phyloP scores from a whole-genome alignment of 352 stramenopile species.

The Phytophthora ramorum region DNA sequence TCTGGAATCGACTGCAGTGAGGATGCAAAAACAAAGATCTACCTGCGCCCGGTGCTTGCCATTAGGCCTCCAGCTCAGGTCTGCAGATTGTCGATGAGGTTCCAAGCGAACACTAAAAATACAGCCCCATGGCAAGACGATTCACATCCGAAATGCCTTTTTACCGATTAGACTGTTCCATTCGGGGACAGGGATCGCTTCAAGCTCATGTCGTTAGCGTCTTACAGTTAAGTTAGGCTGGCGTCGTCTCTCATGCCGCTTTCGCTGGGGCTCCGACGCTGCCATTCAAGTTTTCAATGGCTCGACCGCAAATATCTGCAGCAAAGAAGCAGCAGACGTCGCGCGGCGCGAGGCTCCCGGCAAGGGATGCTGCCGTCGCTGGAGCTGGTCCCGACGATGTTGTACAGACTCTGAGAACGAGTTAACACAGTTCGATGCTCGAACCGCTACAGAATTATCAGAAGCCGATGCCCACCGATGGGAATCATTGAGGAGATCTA shows the following conservation, averaged over 20 bases:
- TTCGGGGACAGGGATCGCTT: slow-evolving; percentile 2
- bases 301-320: neutral
- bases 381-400: neutral
- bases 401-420: slow-evolving; percentile 1
- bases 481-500: slow-evolving; percentile 96
- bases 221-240: slow-evolving; percentile 1
- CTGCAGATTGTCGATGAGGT: neutral
- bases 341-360: neutral
- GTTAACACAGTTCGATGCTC: slow-evolving; percentile 3
- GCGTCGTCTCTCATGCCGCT: slow-evolving; percentile 12
- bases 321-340: slow-evolving; percentile 12
- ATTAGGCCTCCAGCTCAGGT: slow-evolving; percentile 2
- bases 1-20: neutral
- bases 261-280: neutral
- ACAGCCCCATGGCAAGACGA: no score
- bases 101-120: slow-evolving; percentile 12
- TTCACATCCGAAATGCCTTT: no score
- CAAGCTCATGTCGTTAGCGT: neutral
- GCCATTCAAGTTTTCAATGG: slow-evolving; percentile 7
- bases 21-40: neutral
- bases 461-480: slow-evolving; percentile 47
- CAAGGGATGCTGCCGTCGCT: neutral
- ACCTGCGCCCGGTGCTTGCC: slow-evolving; percentile 21
- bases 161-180: neutral
- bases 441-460: neutral